These are phyloP conservation scores for Neurospora sp. DNA, from an alignment of 495 filamentous ascomycete genomes.

Conservation along the genomic window DNA sequence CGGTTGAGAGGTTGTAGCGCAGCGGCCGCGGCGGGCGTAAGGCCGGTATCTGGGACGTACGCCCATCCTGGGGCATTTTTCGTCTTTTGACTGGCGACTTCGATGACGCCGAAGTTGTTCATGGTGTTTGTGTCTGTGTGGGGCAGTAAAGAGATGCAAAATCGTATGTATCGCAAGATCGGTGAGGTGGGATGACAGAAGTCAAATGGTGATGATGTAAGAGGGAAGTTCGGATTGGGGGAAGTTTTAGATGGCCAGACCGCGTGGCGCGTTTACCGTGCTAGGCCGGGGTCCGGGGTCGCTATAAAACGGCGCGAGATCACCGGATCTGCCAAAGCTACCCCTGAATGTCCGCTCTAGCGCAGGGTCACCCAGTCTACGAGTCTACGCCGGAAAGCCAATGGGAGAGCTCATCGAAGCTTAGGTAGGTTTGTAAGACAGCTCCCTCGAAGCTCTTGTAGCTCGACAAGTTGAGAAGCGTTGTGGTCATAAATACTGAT, in stretches of 20 bases:
- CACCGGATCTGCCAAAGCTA: background rate
- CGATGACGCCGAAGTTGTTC: constrained; percentile 57
- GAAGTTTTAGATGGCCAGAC: background rate
- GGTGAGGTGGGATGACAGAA: background rate
- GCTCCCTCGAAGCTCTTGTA: background rate
- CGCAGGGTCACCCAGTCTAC: background rate
- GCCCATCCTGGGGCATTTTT: constrained; percentile 72
- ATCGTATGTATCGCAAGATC: background rate
- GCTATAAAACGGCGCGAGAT: background rate
- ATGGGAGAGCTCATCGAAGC: background rate
- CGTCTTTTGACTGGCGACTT: constrained; percentile 58
- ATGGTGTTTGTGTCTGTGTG: constrained; percentile 14
- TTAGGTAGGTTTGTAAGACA: background rate
- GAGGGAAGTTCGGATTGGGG: background rate
- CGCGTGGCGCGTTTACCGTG: background rate
- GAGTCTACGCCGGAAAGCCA: background rate
- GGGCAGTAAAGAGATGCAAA: background rate
- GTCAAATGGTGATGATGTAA: background rate
- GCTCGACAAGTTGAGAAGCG: background rate
- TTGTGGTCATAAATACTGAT: background rate
- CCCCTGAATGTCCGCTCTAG: background rate
- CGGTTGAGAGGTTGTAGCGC: constrained; percentile 33
- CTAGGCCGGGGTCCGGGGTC: background rate
- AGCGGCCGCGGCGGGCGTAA: constrained; percentile 43
- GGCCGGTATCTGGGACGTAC: constrained; percentile 70